Evolutionary conservation across 208 protist genomes (phyloP), one percentile per base, ranked within the genome.

Genomic region (Acanthamoeba lenticulata): DNA sequence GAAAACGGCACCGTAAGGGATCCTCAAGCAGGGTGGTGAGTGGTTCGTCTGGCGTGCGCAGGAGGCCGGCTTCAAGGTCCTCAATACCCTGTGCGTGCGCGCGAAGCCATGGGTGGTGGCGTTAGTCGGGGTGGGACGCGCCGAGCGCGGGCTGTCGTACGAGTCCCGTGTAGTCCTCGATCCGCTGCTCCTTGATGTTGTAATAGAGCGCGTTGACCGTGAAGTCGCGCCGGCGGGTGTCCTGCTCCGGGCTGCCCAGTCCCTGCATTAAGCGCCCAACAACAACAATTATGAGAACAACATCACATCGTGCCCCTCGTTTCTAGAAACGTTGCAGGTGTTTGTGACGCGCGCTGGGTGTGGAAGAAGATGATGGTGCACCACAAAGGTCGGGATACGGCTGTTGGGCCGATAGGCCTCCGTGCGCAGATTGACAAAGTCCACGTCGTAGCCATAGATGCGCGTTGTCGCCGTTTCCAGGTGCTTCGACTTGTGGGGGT

Each of bases 121-220:
- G 52, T 60, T 11, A 60, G 52, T 21, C 11, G 11, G 21, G 60
- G 6, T 69, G 60, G 29, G 13, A 36, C 60, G 29, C 27, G 27
- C 19, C 29, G 60, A 36, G 27, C 60, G 27, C 5, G 29, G 4
- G 29, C 19, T 5, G 24, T 21, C 19, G 42, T 52, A 83, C 72
- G 5, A 21, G 34, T 15, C 86, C 86, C 3, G 98, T 98, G 94
- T 98, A 99, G 96, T 99, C 98, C 96, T 99, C 98, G 40, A 99
- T 96, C 52, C 96, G 89, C 9, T 96, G 90, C n/a, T 95, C 98
- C 91, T 99, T 96, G 38, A 99, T 94, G 95, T 99, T 99, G 94
- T 99, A 99, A 94, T 99, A 99, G 15, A 99, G 97, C 19, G 98
- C 95, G 95, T 99, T 99, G 40, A 99, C 97, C 15, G 98, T 99